phyloP scores from a whole-genome alignment of 2,329 filamentous ascomycete species.

The Dryadomyces quercus-mongolicae region DNA sequence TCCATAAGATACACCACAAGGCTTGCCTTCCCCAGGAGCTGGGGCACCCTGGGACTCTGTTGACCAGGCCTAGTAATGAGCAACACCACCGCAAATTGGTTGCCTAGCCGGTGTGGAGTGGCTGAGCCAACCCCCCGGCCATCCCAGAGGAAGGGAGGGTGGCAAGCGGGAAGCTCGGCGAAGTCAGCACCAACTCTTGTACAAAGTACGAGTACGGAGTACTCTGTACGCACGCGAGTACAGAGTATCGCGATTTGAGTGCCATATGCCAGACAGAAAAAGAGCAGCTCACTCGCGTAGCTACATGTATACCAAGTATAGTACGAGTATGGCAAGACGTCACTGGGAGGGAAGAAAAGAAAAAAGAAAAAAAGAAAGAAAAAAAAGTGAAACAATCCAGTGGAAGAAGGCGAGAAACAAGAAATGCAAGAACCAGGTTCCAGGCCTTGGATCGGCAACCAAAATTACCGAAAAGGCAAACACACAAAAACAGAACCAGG shows the following conservation, averaged over 20 bases:
- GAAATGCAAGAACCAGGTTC: neutral
- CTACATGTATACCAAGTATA: too few species aligned
- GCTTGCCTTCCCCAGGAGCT: neutral
- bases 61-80: too few species aligned
- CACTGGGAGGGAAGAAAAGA: too few species aligned
- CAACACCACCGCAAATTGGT: too few species aligned
- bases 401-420: too few species aligned
- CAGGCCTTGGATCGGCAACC: neutral
- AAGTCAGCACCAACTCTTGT: neutral
- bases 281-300: too few species aligned
- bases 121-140: neutral
- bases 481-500: neutral
- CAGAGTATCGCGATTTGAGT: neutral
- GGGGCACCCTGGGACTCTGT: neutral
- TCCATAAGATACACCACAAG: neutral
- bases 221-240: neutral
- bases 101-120: neutral
- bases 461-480: neutral
- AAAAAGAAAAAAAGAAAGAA: too few species aligned
- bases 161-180: neutral
- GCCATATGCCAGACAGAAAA: too few species aligned
- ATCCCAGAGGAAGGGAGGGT: neutral
- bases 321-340: too few species aligned
- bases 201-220: neutral
- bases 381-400: neutral